Conservation (phyloP, 176 grass and related monocot genomes). For the Eragrostis curvula region DNA sequence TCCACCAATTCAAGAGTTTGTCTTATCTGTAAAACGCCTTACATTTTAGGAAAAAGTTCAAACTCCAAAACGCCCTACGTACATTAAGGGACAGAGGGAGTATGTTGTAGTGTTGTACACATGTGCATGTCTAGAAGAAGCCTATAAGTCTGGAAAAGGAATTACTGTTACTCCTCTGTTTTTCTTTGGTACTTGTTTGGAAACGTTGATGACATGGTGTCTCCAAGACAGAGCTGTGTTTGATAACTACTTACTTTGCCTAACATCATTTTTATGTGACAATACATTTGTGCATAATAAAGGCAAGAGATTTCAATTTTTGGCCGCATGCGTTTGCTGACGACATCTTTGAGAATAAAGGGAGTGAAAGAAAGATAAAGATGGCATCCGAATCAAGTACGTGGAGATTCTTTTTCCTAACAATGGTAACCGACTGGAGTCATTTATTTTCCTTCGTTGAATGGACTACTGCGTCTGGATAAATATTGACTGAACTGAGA, state of each 20-base stretch:
- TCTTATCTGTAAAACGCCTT: too few species aligned
- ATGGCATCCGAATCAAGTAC: not conserved
- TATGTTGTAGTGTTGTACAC: not conserved
- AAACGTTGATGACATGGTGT: not conserved
- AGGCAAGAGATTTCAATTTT: not conserved
- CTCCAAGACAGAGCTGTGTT: not conserved
- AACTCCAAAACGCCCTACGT: too few species aligned
- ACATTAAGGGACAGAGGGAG: too few species aligned
- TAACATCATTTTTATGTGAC: not conserved
- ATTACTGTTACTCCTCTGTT: not conserved
- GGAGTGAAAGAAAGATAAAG: not conserved
- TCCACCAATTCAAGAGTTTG: too few species aligned
- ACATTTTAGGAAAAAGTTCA: too few species aligned
- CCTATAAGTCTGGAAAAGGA: slow-evolving; percentile 10
- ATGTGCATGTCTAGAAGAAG: slow-evolving; percentile 36
- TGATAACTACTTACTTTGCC: not conserved
- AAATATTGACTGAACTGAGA: not conserved
- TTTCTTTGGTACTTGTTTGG: too few species aligned
- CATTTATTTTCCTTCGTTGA: not conserved
- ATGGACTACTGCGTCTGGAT: not conserved
- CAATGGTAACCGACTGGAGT: not conserved
- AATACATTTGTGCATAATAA: not conserved
- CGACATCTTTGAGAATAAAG: not conserved
- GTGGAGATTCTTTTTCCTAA: not conserved
- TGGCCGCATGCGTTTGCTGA: not conserved